Evolutionary conservation across 352 stramenopile species (phyloP).

Genomic region (Globisporangium ultimum): DNA sequence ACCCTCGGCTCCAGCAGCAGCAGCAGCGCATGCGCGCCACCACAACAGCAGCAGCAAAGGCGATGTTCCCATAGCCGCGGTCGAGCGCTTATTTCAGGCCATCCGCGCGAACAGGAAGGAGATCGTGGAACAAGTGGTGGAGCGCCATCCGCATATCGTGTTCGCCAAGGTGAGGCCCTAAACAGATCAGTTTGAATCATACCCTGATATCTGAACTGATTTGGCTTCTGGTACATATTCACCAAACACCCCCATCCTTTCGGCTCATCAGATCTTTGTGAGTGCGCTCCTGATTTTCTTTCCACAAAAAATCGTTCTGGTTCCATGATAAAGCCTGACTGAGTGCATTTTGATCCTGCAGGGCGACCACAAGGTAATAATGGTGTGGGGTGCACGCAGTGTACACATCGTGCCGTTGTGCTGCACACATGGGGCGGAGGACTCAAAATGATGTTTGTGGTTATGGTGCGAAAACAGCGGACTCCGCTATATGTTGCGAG

Average conservation of each 20-base stretch:
- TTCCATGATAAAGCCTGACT: no score
- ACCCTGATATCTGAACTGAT: conserved; percentile 1
- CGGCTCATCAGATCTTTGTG: conserved; percentile 6
- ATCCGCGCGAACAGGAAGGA: conserved; percentile 36
- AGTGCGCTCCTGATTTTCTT: background rate
- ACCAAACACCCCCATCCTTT: background rate
- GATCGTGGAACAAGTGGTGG: conserved; percentile 20
- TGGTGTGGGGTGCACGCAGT: no score
- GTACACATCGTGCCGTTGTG: no score
- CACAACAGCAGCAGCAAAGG: no score
- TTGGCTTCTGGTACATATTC: conserved; percentile 2
- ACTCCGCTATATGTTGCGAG: conserved; percentile 66
- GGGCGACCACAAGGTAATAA: background rate
- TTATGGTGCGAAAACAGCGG: conserved; percentile 26
- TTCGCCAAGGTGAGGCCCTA: conserved; percentile 36
- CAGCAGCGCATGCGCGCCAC: background rate
- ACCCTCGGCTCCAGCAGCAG: background rate
- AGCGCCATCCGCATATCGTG: conserved; percentile 22
- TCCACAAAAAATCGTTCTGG: background rate
- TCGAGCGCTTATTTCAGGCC: conserved; percentile 22
- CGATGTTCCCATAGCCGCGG: background rate
- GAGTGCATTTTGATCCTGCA: background rate
- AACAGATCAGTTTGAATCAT: no score
- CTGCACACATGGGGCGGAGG: background rate
- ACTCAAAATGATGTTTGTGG: no score